Evolutionary conservation across 106 monocot genomes (phyloP).

Genomic region (Phalaenopsis aphrodite): DNA sequence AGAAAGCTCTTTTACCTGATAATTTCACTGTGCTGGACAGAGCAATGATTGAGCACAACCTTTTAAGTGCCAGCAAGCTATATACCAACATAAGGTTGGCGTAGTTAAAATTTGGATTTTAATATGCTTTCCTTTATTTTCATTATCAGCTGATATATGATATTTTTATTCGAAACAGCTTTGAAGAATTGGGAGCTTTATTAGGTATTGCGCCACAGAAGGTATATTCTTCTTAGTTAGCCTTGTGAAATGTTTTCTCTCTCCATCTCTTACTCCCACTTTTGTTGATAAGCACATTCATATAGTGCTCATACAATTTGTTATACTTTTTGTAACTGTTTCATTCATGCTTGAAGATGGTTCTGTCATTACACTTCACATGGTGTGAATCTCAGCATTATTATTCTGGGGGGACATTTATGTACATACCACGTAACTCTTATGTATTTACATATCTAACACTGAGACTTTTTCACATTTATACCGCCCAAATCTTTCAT

Average conservation of each 20-base stretch:
- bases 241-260: neutral
- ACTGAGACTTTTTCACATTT: no score
- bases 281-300: neutral
- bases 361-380: neutral
- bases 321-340: neutral
- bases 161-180: conserved; percentile 39
- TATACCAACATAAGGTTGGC: conserved; percentile 94
- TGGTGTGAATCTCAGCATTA: neutral
- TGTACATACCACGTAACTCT: no score
- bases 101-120: neutral
- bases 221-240: conserved; percentile 27
- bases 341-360: neutral
- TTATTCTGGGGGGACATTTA: neutral
- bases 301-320: neutral
- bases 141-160: neutral
- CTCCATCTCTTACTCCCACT: neutral
- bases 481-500: no score
- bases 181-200: conserved; percentile 86
- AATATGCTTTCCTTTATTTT: neutral
- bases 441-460: no score
- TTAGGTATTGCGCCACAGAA: conserved; percentile 84
- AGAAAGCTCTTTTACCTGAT: conserved; percentile 98
- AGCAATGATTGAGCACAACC: conserved; percentile 99
- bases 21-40: conserved; percentile 95
- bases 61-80: conserved; percentile 95